These are phyloP conservation scores for Penicillium sp. DNA, from an alignment of 2,329 filamentous ascomycete genomes.

Conservation along the genomic window DNA sequence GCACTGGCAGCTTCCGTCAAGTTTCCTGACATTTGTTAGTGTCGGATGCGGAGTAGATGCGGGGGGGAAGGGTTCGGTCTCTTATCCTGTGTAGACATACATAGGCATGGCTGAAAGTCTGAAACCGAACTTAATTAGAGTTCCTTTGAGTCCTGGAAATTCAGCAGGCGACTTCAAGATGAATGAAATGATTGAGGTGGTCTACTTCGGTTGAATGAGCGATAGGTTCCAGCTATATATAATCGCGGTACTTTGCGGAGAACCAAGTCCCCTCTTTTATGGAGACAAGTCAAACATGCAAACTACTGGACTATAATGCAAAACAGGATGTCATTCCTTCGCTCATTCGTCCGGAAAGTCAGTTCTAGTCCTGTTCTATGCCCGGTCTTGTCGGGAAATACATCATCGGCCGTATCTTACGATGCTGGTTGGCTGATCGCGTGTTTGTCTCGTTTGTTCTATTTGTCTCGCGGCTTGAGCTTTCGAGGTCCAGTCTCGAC, in stretches of 20 bases:
- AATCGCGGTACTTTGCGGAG: not conserved
- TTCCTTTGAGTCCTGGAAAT: not conserved
- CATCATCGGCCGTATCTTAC: conserved; percentile 11
- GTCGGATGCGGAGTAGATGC: not conserved
- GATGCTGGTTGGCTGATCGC: conserved; percentile 12
- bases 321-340: not conserved
- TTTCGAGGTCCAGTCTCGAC: conserved; percentile 4
- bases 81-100: conserved; percentile 8
- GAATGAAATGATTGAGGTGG: not conserved
- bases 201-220: not conserved
- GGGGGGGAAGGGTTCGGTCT: not conserved
- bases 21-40: conserved; percentile 36
- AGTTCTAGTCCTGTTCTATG: not conserved
- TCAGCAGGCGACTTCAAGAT: not conserved
- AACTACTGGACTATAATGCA: not conserved
- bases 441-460: conserved; percentile 32
- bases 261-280: not conserved
- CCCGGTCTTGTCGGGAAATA: not conserved
- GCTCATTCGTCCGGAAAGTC: conserved; percentile 4
- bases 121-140: too few species aligned
- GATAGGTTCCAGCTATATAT: not conserved
- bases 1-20: conserved; percentile 52
- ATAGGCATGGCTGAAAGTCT: conserved; percentile 16
- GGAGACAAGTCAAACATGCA: not conserved
- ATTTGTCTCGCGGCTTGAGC: conserved; percentile 26